Evolutionary conservation across 1,139 yeast species (phyloP), one percentile per base, ranked within the genome.

Genomic region (Sugiyamaella castrensis): DNA sequence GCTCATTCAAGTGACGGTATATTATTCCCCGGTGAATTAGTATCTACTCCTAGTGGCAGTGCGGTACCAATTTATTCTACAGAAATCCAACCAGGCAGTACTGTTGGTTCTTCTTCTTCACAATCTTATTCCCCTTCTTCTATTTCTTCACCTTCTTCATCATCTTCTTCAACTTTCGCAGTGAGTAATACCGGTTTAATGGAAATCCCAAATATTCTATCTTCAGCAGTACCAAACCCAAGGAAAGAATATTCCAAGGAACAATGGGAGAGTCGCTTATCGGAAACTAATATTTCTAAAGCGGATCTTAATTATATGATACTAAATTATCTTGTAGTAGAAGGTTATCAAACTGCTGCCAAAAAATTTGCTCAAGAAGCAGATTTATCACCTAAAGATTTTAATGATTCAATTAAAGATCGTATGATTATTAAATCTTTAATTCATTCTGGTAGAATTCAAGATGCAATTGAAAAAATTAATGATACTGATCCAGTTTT

Each of bases 291-390:
- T 10, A 53, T 64, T 10, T 53, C 65, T 27, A 57, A 60, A 38
- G 24, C 55, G 12, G 69, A 61, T 35, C 56, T 70, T 37, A 67
- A 70, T 54, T 53, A 64, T 13, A 51, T 70, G 40, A 64, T 71
- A 24, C 62, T 71, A 65, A 68, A 71, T 57, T 71, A 69, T 46
- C 60, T 71, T 36, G 58, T 71, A 8, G 62, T 67, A 13, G 71
- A 70, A 47, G 74, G 74, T 12, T 68, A 71, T 46, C 66, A 68
- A 37, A 57, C 65, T 2, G 68, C 72, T 1, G 74, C 73, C 2
- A 53, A 52, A 38, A 58, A 60, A 43, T 70, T 71, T 53, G 64
- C 70, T 2, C 58, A 60, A 32, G 75, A 71, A 46, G 72, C 74
- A 1, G 51, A 57, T 19, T n/a, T 55, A 10, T 15, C 38, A 28